These are phyloP conservation scores for Naganishia sp. DNA, from an alignment of 1,284 basidiomycete species.

Conservation along the genomic window DNA sequence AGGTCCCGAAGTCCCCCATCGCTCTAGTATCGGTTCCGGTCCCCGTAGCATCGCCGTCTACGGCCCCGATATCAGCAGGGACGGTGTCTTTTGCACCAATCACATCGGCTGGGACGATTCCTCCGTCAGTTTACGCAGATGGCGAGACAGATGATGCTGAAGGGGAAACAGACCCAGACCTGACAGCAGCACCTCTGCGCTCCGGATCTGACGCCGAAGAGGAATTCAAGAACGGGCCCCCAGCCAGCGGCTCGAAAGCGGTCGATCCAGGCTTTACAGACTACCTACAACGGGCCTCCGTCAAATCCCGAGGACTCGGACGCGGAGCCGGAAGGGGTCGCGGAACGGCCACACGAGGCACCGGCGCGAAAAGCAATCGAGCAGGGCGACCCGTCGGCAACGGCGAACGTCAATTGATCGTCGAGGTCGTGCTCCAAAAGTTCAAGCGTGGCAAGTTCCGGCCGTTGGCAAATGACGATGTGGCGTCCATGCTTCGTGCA, in stretches of 20 bases:
- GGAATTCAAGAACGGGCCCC: slow-evolving; percentile 12
- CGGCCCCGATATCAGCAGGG: neutral
- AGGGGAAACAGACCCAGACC: slow-evolving; percentile 9
- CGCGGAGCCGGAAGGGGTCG: neutral
- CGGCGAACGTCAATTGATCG: neutral
- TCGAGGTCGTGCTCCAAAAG: slow-evolving; percentile 19
- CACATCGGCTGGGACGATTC: neutral
- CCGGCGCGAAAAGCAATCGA: no score
- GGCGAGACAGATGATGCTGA: slow-evolving; percentile 24
- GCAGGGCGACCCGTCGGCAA: neutral
- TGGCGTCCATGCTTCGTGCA: slow-evolving; percentile 4
- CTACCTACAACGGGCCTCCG: neutral
- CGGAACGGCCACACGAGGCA: neutral
- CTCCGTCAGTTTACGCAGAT: neutral
- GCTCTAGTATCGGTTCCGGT: no score
- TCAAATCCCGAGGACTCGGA: neutral
- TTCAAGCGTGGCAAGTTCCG: slow-evolving; percentile 9
- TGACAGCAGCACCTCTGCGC: neutral
- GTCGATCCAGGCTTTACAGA: slow-evolving; percentile 8
- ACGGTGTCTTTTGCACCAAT: neutral
- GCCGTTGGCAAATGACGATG: slow-evolving; percentile 4
- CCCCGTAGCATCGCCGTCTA: neutral
- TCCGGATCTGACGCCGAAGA: slow-evolving; percentile 1
- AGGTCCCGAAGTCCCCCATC: no score
- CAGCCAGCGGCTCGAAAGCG: neutral